Evolutionary conservation across 2,329 filamentous ascomycete species (phyloP).

Genomic region (Aspergillus sp.): DNA sequence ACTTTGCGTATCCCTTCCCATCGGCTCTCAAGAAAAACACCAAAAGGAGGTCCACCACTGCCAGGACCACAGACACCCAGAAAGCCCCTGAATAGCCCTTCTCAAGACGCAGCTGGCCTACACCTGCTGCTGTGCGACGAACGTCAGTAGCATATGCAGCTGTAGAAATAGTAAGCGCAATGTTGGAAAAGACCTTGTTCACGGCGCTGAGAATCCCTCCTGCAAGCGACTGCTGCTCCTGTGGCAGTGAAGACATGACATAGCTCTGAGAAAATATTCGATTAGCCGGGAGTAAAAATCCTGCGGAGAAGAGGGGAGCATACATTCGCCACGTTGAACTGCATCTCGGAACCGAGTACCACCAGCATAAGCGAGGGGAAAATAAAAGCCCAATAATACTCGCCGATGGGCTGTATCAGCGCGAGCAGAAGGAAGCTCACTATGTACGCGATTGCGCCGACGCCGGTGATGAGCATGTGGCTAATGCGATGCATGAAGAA

Average conservation of each 20-base stretch:
- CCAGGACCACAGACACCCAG: background rate
- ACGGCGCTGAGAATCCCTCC: constrained; percentile 68
- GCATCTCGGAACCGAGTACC: constrained; percentile 65
- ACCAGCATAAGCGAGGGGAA: constrained; percentile 61
- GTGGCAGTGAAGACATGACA: constrained; percentile 63
- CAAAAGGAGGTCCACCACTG: background rate
- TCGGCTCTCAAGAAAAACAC: background rate
- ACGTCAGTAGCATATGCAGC: background rate
- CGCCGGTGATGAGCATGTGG: constrained; percentile 61
- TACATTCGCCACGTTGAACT: constrained; percentile 71
- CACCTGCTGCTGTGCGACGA: background rate
- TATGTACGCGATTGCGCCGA: constrained; percentile 47
- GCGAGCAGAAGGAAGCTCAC: constrained; percentile 53
- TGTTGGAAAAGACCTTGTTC: constrained; percentile 57
- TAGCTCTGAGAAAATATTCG: constrained; percentile 38
- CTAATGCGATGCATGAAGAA: constrained; percentile 61
- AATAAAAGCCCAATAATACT: constrained; percentile 61
- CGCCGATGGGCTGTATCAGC: constrained; percentile 52
- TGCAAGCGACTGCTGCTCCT: constrained; percentile 62
- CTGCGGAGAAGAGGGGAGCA: background rate
- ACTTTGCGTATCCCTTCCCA: background rate
- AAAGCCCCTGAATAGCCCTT: background rate
- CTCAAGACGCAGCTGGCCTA: background rate
- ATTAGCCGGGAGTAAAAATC: background rate
- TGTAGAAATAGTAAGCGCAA: constrained; percentile 62